phyloP scores from a whole-genome alignment of 2,329 filamentous ascomycete species.

The Aureobasidium sp. region DNA sequence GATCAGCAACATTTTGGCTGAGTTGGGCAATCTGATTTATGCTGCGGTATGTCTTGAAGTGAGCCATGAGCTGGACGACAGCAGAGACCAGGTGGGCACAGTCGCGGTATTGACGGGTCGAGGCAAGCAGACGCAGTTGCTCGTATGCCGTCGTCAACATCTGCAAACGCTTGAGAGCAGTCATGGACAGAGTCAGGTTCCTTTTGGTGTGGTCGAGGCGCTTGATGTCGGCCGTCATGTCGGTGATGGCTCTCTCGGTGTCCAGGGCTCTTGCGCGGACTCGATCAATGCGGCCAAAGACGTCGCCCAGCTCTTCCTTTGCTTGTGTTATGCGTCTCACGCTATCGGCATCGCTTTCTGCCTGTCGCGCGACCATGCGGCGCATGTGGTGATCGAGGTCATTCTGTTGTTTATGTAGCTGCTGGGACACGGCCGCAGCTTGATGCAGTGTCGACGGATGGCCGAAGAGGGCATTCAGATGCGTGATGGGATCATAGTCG shows the following conservation, averaged over 20 bases:
- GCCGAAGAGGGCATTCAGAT: conserved; percentile 89
- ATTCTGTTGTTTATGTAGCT: conserved; percentile 68
- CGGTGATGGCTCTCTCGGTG: conserved; percentile 92
- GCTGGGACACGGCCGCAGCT: conserved; percentile 63
- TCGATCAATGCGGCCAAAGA: conserved; percentile 91
- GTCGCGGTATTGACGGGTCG: conserved; percentile 84
- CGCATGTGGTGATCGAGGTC: conserved; percentile 72
- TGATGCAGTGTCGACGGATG: conserved; percentile 78
- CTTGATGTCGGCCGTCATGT: conserved; percentile 99
- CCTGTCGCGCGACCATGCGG: conserved; percentile 63
- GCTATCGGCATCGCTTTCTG: conserved; percentile 76
- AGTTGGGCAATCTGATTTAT: conserved; percentile 96
- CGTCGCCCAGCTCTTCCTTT: conserved; percentile 76
- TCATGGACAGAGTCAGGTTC: conserved; percentile 96
- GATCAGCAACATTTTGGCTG: conserved; percentile 83
- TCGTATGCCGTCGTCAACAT: conserved; percentile 99
- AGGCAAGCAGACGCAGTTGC: conserved; percentile 74
- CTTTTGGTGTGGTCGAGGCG: conserved; percentile 91
- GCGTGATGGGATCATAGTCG: conserved; percentile 86
- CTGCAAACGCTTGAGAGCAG: conserved; percentile 88
- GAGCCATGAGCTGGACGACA: conserved; percentile 93
- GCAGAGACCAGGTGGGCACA: conserved; percentile 90
- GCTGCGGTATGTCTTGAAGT: conserved; percentile 96
- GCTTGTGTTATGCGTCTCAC: conserved; percentile 86
- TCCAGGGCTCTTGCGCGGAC: conserved; percentile 81